Conservation (phyloP, 2,329 filamentous ascomycete species). For the Neodidymelliopsis sp. region DNA sequence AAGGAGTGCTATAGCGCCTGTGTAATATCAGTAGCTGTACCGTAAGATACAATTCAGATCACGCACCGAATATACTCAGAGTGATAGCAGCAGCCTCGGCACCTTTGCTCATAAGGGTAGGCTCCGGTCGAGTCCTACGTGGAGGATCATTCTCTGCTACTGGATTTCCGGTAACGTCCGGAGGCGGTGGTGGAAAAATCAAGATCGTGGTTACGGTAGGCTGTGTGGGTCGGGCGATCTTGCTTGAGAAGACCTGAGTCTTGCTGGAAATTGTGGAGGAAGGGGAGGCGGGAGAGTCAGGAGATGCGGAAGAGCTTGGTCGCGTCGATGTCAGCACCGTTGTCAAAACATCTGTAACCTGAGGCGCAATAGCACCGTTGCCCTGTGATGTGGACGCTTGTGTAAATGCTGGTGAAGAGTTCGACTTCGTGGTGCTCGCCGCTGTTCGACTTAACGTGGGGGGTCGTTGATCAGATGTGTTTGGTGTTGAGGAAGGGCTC, state of each 20-base stretch:
- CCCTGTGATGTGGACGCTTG: conserved; percentile 15
- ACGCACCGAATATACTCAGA: conserved; percentile 40
- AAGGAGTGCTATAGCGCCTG: conserved; percentile 37
- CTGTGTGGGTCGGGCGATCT: conserved; percentile 9
- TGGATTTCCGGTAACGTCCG: neutral
- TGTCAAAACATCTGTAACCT: conserved; percentile 12
- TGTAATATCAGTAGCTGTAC: conserved; percentile 5
- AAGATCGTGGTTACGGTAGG: neutral
- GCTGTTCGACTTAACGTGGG: neutral
- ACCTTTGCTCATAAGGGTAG: conserved; percentile 34
- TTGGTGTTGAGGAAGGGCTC: neutral
- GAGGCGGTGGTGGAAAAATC: neutral
- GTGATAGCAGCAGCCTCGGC: conserved; percentile 44
- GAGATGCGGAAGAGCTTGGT: neutral
- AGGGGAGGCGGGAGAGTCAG: neutral
- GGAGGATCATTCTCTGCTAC: conserved; percentile 8
- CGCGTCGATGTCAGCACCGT: conserved; percentile 2
- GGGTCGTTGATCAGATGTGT: neutral
- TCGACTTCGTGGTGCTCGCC: neutral
- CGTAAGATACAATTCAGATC: neutral
- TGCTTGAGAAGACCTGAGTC: conserved; percentile 4
- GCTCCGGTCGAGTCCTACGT: conserved; percentile 15
- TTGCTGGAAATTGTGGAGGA: conserved; percentile 2
- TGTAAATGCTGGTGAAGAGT: conserved; percentile 11
- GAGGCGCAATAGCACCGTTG: conserved; percentile 19